Percentiles rank a stretch among this genome's conserved stretches.
Evolutionary conservation across 805 yeast genomes (phyloP).

Genomic region (Saturnispora diversa): DNA sequence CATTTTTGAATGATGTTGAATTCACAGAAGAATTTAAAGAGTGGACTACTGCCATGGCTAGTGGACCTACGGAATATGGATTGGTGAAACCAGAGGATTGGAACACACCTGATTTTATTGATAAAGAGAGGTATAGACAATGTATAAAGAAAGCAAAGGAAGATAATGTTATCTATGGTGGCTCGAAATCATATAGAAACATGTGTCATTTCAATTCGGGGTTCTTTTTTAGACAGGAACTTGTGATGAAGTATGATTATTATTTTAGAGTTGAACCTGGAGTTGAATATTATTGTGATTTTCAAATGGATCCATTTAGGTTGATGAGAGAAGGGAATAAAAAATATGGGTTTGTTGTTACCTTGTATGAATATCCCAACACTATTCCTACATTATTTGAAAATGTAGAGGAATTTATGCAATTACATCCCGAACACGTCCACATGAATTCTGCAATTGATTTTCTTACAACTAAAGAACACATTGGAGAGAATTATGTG

Average conservation of each 20-base stretch:
- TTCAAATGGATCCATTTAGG: conserved; percentile 79
- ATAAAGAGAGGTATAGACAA: conserved; percentile 45
- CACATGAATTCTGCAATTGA: conserved; percentile 58
- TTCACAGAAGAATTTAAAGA: conserved; percentile 56
- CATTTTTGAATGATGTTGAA: conserved; percentile 67
- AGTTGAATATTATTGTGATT: conserved; percentile 81
- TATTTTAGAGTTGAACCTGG: conserved; percentile 96
- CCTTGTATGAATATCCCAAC: conserved; percentile 71
- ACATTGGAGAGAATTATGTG: conserved; percentile 38
- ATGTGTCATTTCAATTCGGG: conserved; percentile 97
- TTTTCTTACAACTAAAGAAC: conserved; percentile 46
- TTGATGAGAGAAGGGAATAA: conserved; percentile 69
- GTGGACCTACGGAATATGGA: conserved; percentile 63
- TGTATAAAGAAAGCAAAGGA: conserved; percentile 37
- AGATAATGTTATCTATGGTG: conserved; percentile 54
- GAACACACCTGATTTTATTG: conserved; percentile 69
- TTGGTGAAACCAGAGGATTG: conserved; percentile 62
- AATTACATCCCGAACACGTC: conserved; percentile 49
- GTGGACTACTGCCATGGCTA: conserved; percentile 52
- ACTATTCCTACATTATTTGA: conserved; percentile 87
- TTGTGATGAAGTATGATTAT: conserved; percentile 68
- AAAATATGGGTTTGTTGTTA: conserved; percentile 80
- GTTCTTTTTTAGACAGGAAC: conserved; percentile 71
- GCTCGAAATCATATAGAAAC: conserved; percentile 64
- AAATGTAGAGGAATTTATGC: conserved; percentile 54